Percentiles rank a stretch among this genome's conserved stretches.
phyloP scores from a whole-genome alignment of 805 yeast genomes.

The Metschnikowia bowlesiae region DNA sequence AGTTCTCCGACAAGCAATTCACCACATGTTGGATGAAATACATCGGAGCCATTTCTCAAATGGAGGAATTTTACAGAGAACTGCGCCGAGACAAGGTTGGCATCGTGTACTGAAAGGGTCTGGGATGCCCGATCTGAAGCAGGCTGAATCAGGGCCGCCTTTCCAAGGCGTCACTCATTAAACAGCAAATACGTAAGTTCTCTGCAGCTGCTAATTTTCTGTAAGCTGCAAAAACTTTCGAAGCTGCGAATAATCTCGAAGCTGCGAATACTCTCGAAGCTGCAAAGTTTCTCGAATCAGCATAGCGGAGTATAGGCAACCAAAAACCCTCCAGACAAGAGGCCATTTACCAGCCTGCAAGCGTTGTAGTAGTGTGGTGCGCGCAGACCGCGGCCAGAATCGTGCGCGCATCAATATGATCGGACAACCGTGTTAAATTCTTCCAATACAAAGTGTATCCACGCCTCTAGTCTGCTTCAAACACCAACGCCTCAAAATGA shows the following conservation, averaged over 20 bases:
- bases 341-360: too few species aligned
- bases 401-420: conserved; percentile 11
- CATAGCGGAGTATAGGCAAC: too few species aligned
- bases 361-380: background rate
- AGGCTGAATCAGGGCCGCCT: background rate
- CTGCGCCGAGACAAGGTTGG: conserved; percentile 23
- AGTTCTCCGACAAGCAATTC: conserved; percentile 62
- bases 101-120: conserved; percentile 19
- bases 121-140: conserved; percentile 1
- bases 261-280: too few species aligned
- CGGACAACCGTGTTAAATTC: conserved; percentile 14
- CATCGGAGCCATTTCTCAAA: conserved; percentile 14
- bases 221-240: too few species aligned
- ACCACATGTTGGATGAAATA: conserved; percentile 47
- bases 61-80: conserved; percentile 28
- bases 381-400: conserved; percentile 1
- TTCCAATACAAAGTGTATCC: conserved; percentile 2
- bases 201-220: too few species aligned
- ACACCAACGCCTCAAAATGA: conserved; percentile 21
- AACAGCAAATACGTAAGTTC: too few species aligned
- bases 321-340: too few species aligned
- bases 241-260: too few species aligned
- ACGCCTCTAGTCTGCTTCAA: conserved; percentile 2
- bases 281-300: background rate
- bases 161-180: background rate